Evolutionary conservation across 2,329 filamentous ascomycete species (phyloP).

Genomic region (Fusarium goolgardi): DNA sequence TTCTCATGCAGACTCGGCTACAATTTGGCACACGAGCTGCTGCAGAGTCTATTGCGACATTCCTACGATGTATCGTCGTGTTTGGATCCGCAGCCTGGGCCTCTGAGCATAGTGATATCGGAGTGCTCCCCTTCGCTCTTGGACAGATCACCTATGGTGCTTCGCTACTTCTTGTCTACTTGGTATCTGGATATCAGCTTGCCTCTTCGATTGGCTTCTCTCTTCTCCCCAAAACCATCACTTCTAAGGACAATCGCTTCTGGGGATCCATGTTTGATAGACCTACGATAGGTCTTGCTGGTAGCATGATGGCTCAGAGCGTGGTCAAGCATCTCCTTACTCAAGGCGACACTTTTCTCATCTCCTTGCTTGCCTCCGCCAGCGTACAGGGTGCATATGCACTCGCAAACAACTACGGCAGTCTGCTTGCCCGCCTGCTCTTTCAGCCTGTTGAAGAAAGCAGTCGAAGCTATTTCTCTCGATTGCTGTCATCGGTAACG

Average conservation of each 20-base stretch:
- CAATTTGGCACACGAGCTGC: constrained; percentile 82
- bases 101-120: constrained; percentile 65
- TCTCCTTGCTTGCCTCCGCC: constrained; percentile 80
- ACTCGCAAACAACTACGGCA: constrained; percentile 93
- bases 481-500: constrained; percentile 67
- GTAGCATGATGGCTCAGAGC: constrained; percentile 89
- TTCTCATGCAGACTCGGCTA: constrained; percentile 84
- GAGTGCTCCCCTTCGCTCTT: constrained; percentile 87
- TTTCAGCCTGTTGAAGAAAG: constrained; percentile 97
- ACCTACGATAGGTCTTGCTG: constrained; percentile 76
- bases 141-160: constrained; percentile 84
- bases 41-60: constrained; percentile 85
- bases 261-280: constrained; percentile 72
- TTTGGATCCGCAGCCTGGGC: constrained; percentile 77
- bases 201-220: constrained; percentile 73
- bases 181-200: constrained; percentile 67
- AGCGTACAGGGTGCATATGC: constrained; percentile 91
- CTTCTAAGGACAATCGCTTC: constrained; percentile 54
- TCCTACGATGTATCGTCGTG: constrained; percentile 79
- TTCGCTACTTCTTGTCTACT: constrained; percentile 77
- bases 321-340: constrained; percentile 93
- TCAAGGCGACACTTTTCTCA: constrained; percentile 91
- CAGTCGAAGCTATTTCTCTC: constrained; percentile 88
- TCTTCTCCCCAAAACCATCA: constrained; percentile 65
- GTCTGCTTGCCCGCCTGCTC: constrained; percentile 85